A percentile compares a stretch with the other conserved stretches of the same genome.
Conservation (phyloP, 2,329 filamentous ascomycete genomes). For the Allantophomopsis lycopodina region DNA sequence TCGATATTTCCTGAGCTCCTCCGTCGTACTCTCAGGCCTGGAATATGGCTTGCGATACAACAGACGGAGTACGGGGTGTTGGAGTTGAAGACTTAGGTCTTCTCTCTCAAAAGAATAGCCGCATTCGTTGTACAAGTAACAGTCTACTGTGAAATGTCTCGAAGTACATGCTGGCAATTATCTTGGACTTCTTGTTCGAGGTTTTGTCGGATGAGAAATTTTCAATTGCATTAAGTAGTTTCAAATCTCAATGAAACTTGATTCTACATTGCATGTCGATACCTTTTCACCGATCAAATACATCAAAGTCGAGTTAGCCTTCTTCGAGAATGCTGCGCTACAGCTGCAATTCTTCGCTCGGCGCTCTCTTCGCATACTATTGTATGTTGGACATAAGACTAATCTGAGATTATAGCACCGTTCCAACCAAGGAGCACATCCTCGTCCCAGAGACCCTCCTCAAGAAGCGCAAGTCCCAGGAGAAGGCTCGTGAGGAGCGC, state of each 20-base stretch:
- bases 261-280: too few relatives aligned
- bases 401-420: slow-evolving; percentile 68
- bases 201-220: slow-evolving; percentile 66
- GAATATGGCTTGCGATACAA: slow-evolving; percentile 32
- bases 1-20: slow-evolving; percentile 60
- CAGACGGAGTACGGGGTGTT: slow-evolving; percentile 59
- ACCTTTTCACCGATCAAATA: slow-evolving; percentile 64
- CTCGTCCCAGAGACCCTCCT: slow-evolving; percentile 98
- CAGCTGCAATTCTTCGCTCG: slow-evolving; percentile 88
- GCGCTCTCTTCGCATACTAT: slow-evolving; percentile 54
- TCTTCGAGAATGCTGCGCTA: slow-evolving; percentile 79
- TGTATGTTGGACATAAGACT: slow-evolving; percentile 59
- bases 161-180: slow-evolving; percentile 15
- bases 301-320: slow-evolving; percentile 70
- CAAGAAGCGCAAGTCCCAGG: slow-evolving; percentile 99
- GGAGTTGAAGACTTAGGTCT: slow-evolving; percentile 55
- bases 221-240: slow-evolving; percentile 8
- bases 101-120: slow-evolving; percentile 71
- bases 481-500: slow-evolving; percentile 93
- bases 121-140: slow-evolving; percentile 21
- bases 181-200: slow-evolving; percentile 41
- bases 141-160: slow-evolving; percentile 8
- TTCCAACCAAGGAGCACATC: slow-evolving; percentile 89
- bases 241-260: too few relatives aligned
- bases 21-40: slow-evolving; percentile 38